Evolutionary conservation across 352 stramenopile species (phyloP).

Genomic region (Phytophthora quininea): DNA sequence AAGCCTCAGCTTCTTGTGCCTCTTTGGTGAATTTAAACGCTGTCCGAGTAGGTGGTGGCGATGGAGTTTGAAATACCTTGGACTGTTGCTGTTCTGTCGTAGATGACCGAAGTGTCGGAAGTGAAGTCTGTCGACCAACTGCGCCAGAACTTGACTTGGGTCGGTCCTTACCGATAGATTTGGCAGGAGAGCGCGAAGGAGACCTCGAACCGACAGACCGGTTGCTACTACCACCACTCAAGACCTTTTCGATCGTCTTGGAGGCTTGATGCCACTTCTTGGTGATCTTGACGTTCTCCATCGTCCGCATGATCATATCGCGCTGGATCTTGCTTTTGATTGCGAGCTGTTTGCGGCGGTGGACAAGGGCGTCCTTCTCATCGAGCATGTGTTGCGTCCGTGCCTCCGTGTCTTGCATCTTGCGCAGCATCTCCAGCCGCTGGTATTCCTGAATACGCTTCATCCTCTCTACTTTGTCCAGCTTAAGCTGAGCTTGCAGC

Average conservation of each 20-base stretch:
- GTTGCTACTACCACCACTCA: conserved; percentile 44
- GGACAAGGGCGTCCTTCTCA: conserved; percentile 82
- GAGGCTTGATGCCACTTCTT: conserved; percentile 86
- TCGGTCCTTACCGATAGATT: conserved; percentile 39
- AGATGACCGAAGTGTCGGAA: conserved; percentile 39
- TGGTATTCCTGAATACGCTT: conserved; percentile 92
- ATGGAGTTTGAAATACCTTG: conserved; percentile 58
- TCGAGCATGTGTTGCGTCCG: conserved; percentile 84
- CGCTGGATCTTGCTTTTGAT: conserved; percentile 89
- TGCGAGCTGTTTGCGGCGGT: conserved; percentile 77
- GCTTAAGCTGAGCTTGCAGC: conserved; percentile 83
- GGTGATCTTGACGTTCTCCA: conserved; percentile 91
- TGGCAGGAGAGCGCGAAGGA: conserved; percentile 46
- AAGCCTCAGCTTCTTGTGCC: conserved; percentile 40
- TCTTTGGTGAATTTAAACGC: conserved; percentile 83
- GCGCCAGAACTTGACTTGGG: conserved; percentile 64
- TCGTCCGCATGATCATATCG: conserved; percentile 87
- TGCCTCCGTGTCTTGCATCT: conserved; percentile 85
- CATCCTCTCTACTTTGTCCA: conserved; percentile 93
- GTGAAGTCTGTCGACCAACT: conserved; percentile 43
- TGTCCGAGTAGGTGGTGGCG: conserved; percentile 66
- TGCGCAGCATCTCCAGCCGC: conserved; percentile 87
- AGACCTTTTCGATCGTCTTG: conserved; percentile 80
- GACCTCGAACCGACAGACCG: conserved; percentile 37
- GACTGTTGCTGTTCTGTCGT: conserved; percentile 41